Conservation (phyloP, 345 rosid species). For the Salix viminalis region DNA sequence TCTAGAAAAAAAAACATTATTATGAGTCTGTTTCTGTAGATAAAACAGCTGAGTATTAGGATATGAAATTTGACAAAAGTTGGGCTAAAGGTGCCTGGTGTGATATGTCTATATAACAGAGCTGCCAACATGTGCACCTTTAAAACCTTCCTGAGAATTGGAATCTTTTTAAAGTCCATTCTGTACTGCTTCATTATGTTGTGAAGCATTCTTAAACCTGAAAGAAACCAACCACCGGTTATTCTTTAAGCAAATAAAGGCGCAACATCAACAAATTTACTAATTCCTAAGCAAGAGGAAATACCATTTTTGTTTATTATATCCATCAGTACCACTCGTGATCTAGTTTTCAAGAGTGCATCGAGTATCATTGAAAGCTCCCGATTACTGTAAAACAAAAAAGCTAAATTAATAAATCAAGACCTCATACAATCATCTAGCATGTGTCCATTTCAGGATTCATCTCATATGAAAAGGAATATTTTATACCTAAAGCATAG, state of each 20-base stretch:
- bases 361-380: slow-evolving; percentile 99
- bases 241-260: slow-evolving; percentile 15
- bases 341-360: slow-evolving; percentile 94
- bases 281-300: slow-evolving; percentile 4
- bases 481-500: background rate
- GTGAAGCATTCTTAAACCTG: slow-evolving; percentile 95
- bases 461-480: background rate
- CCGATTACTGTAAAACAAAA: slow-evolving; percentile 69
- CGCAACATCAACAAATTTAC: background rate
- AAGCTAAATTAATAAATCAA: slow-evolving; percentile 18
- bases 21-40: background rate
- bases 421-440: background rate
- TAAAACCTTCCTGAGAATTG: slow-evolving; percentile 92
- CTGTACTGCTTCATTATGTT: slow-evolving; percentile 91
- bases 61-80: background rate
- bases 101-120: background rate
- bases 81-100: background rate
- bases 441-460: background rate
- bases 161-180: slow-evolving; percentile 86
- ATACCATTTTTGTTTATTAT: slow-evolving; percentile 86
- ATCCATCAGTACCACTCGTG: slow-evolving; percentile 71
- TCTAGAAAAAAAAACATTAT: background rate
- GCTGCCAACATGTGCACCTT: slow-evolving; percentile 51
- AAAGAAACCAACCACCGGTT: slow-evolving; percentile 19
- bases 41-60: background rate